Percentiles rank a stretch among this genome's conserved stretches.
Conservation (phyloP, 2,329 filamentous ascomycete genomes). For the Coleophoma eucalyptorum region DNA sequence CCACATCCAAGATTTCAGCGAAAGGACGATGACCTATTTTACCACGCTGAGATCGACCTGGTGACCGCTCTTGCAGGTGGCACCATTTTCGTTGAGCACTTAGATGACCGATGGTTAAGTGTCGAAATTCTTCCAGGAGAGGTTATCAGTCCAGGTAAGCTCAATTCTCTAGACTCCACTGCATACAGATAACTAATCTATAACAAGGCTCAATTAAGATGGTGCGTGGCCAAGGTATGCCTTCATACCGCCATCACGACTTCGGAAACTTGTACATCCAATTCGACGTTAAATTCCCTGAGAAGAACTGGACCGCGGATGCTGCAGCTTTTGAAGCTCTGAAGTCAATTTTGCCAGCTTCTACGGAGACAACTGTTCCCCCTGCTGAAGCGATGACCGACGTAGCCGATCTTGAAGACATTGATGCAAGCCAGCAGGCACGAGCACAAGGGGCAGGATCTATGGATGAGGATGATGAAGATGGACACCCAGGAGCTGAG, state of each 20-base stretch:
- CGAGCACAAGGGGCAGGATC: slow-evolving; percentile 63
- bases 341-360: slow-evolving; percentile 79
- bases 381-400: slow-evolving; percentile 89
- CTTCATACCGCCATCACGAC: slow-evolving; percentile 91
- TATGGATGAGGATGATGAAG: slow-evolving; percentile 76
- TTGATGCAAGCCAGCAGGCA: slow-evolving; percentile 66
- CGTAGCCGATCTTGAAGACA: slow-evolving; percentile 79
- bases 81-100: slow-evolving; percentile 87
- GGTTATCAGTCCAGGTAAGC: slow-evolving; percentile 85
- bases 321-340: slow-evolving; percentile 72
- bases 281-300: slow-evolving; percentile 96
- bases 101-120: slow-evolving; percentile 94
- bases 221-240: slow-evolving; percentile 96
- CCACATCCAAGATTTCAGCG: slow-evolving; percentile 93
- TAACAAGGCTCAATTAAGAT: slow-evolving; percentile 80
- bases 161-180: background rate
- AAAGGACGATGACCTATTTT: slow-evolving; percentile 94
- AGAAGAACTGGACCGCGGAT: slow-evolving; percentile 65
- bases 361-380: slow-evolving; percentile 54
- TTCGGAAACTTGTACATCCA: slow-evolving; percentile 95
- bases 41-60: slow-evolving; percentile 91
- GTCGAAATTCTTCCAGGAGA: slow-evolving; percentile 92
- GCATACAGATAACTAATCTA: slow-evolving; percentile 7
- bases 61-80: slow-evolving; percentile 92
- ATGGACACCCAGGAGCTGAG: slow-evolving; percentile 66